Conservation (phyloP, 2,329 filamentous ascomycete species). For the Aspergillus chevalieri region DNA sequence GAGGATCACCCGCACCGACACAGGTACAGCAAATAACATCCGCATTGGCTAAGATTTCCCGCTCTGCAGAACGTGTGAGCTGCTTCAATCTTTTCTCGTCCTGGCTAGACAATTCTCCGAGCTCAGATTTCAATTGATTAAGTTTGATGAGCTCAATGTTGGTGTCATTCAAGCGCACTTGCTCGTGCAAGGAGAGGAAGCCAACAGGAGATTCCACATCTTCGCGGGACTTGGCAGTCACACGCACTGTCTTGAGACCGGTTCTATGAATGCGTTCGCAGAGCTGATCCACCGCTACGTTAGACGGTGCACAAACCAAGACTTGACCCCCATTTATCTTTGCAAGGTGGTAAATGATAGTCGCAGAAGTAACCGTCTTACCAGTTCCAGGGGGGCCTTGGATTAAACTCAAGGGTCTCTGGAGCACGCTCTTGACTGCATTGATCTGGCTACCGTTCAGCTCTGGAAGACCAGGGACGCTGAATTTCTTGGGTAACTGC, state of each 20-base stretch:
- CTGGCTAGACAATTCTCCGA: conserved; percentile 85
- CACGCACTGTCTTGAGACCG: conserved; percentile 89
- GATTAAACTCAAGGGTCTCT: conserved; percentile 89
- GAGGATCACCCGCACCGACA: conserved; percentile 91
- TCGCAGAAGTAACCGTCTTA: conserved; percentile 97
- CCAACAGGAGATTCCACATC: conserved; percentile 98
- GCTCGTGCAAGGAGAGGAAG: conserved; percentile 90
- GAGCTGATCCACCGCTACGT: conserved; percentile 96
- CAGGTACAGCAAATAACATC: conserved; percentile 99
- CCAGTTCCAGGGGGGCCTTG: conserved; percentile 95
- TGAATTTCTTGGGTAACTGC: conserved; percentile 92
- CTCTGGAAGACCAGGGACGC: conserved; percentile 86
- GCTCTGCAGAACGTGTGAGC: conserved; percentile 84
- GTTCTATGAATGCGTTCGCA: conserved; percentile 95
- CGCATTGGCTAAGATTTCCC: conserved; percentile 88
- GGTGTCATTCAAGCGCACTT: conserved; percentile 95
- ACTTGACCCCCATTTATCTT: conserved; percentile 95
- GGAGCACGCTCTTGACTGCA: conserved; percentile 89
- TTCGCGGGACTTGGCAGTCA: conserved; percentile 97
- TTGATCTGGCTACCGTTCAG: conserved; percentile 93
- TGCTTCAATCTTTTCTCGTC: conserved; percentile 99
- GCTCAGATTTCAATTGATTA: conserved; percentile 83
- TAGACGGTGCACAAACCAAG: conserved; percentile 92
- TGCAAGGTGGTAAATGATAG: conserved; percentile 94
- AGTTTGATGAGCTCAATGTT: conserved; percentile 91